A percentile compares a stretch with the other conserved stretches of the same genome.
Conservation (phyloP, 257 asterid species). For the Petunia secreta region DNA sequence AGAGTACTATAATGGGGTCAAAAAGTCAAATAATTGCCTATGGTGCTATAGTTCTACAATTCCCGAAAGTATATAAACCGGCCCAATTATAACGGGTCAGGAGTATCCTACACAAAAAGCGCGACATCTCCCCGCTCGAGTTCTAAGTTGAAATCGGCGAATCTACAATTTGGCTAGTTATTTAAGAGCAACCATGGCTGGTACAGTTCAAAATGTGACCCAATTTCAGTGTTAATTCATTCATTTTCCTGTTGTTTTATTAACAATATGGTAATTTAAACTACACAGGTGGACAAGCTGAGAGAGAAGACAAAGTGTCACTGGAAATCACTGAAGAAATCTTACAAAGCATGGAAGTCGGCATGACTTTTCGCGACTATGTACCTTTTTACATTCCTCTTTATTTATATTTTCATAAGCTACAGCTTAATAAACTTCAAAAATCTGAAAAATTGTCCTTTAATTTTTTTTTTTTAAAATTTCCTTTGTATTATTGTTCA, state of each 20-base stretch:
- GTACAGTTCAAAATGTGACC: constrained; percentile 20
- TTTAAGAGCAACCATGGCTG: constrained; percentile 35
- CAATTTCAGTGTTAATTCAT: not conserved
- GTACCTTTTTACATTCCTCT: constrained; percentile 40
- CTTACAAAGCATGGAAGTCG: constrained; percentile 97
- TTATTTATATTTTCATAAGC: not conserved
- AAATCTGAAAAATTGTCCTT: not conserved
- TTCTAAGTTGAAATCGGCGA: not conserved
- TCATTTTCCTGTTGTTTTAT: not conserved
- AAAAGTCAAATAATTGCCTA: not conserved
- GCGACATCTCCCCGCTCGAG: not conserved
- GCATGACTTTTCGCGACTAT: constrained; percentile 92
- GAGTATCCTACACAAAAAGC: not conserved
- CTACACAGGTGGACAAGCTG: constrained; percentile 63
- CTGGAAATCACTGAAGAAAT: constrained; percentile 87
- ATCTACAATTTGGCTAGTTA: not conserved
- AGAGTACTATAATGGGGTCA: not conserved
- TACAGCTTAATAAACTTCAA: not conserved
- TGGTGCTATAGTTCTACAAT: not conserved
- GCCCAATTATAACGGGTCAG: not conserved
- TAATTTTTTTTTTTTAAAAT: not conserved
- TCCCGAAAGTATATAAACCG: not conserved
- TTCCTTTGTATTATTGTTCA: not conserved
- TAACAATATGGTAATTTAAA: not conserved
- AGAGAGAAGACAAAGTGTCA: constrained; percentile 80